Conservation (phyloP, 2,329 filamentous ascomycete species). For the Fusarium annulatum region DNA sequence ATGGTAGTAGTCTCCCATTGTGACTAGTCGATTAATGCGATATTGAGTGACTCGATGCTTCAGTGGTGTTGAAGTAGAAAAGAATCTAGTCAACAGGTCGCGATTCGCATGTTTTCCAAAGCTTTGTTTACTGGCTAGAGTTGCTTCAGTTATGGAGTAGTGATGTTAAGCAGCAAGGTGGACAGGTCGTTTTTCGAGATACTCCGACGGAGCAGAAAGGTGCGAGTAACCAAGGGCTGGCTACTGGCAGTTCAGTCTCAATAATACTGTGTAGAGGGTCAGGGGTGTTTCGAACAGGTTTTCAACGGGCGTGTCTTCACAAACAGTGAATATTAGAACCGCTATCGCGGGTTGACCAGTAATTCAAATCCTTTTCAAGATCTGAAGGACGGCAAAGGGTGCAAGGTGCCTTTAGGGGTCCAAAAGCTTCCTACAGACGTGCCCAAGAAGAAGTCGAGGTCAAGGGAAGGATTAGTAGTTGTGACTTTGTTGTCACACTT, state of each 20-base stretch:
- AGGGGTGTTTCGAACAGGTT: slow-evolving; percentile 22
- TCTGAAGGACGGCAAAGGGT: slow-evolving; percentile 32
- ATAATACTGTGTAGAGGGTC: slow-evolving; percentile 8
- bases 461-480: slow-evolving; percentile 5
- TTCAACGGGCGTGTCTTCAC: slow-evolving; percentile 29
- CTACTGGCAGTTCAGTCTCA: not conserved
- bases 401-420: slow-evolving; percentile 8
- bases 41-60: slow-evolving; percentile 12
- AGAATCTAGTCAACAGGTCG: slow-evolving; percentile 6
- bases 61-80: slow-evolving; percentile 16
- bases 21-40: slow-evolving; percentile 7
- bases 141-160: slow-evolving; percentile 1
- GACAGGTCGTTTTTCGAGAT: slow-evolving; percentile 13
- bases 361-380: slow-evolving; percentile 26
- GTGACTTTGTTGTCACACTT: slow-evolving; percentile 16
- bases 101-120: slow-evolving; percentile 40
- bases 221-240: slow-evolving; percentile 14
- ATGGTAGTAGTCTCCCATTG: slow-evolving; percentile 68
- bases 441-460: not conserved
- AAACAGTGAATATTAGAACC: slow-evolving; percentile 28
- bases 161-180: slow-evolving; percentile 8
- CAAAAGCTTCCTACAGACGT: not conserved
- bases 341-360: slow-evolving; percentile 22
- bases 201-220: slow-evolving; percentile 3
- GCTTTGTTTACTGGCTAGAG: slow-evolving; percentile 16